Conservation (phyloP, 148 eudicot species). For the Gaultheria prostrata region DNA sequence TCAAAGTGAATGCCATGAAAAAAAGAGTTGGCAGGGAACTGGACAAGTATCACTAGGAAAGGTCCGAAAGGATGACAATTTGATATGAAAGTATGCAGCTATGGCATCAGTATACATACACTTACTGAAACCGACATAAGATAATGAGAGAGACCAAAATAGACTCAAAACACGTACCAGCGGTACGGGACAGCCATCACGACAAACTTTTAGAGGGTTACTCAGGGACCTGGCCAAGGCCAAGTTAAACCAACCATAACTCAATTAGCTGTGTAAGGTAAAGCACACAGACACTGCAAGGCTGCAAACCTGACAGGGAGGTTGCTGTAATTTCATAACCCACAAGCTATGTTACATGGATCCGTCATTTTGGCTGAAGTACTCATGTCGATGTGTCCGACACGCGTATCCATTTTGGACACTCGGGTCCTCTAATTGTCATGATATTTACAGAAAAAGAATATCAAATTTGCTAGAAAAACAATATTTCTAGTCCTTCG, state of each 20-base stretch:
- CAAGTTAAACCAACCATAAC: background rate
- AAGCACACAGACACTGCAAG: background rate
- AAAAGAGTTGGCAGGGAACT: background rate
- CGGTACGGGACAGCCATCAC: background rate
- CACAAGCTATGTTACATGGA: too few species aligned
- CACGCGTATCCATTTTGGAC: too few species aligned
- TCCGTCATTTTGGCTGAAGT: too few species aligned
- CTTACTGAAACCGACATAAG: too few species aligned
- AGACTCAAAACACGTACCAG: background rate
- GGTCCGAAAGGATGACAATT: background rate
- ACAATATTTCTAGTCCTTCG: too few species aligned
- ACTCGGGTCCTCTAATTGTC: too few species aligned
- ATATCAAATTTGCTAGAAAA: too few species aligned
- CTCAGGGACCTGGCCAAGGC: background rate
- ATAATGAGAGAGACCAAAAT: background rate
- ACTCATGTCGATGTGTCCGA: too few species aligned
- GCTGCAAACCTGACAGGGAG: background rate
- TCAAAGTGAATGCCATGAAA: conserved; percentile 18
- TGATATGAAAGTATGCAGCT: background rate
- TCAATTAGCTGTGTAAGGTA: background rate
- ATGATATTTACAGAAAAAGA: too few species aligned
- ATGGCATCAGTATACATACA: background rate
- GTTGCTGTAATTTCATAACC: background rate
- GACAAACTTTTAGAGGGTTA: background rate
- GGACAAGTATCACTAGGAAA: conserved; percentile 11